Conservation (phyloP, 2,329 filamentous ascomycete species). For the Fusarium albidum region DNA sequence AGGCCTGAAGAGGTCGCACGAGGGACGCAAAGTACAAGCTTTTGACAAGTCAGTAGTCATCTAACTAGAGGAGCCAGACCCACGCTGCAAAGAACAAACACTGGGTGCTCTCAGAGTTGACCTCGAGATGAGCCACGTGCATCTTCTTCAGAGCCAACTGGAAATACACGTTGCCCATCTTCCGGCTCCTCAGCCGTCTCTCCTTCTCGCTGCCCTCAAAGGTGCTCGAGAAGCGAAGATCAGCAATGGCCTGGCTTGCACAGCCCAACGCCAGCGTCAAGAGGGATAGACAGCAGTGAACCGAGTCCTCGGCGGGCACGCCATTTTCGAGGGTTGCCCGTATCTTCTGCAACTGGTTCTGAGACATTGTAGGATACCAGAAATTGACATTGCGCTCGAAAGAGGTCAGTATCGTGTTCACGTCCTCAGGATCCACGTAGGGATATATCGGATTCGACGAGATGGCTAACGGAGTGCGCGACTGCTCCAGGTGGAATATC, state of each 20-base stretch:
- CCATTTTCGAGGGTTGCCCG: slow-evolving; percentile 45
- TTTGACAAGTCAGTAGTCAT: rapidly evolving
- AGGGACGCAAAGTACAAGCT: slow-evolving; percentile 59
- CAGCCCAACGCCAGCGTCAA: slow-evolving; percentile 59
- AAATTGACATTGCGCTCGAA: slow-evolving; percentile 60
- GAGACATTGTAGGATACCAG: slow-evolving; percentile 61
- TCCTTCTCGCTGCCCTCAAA: slow-evolving; percentile 41
- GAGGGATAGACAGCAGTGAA: slow-evolving; percentile 52
- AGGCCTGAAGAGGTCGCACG: slow-evolving; percentile 59
- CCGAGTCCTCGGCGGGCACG: slow-evolving; percentile 47
- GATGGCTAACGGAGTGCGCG: slow-evolving; percentile 47
- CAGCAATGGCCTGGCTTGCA: slow-evolving; percentile 50
- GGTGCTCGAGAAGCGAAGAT: slow-evolving; percentile 31
- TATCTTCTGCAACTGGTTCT: slow-evolving; percentile 46
- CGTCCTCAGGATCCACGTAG: slow-evolving; percentile 51
- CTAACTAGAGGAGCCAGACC: slow-evolving; percentile 19
- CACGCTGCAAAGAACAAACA: slow-evolving; percentile 61
- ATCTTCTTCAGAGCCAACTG: slow-evolving; percentile 56
- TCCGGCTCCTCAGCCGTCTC: slow-evolving; percentile 42
- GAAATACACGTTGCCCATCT: slow-evolving; percentile 54
- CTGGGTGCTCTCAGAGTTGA: slow-evolving; percentile 56
- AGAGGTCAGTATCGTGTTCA: slow-evolving; percentile 51
- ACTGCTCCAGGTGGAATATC: slow-evolving; percentile 58
- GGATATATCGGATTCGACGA: slow-evolving; percentile 50
- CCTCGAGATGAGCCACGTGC: slow-evolving; percentile 55